Conservation (phyloP, 2,329 filamentous ascomycete genomes). For the Claviceps sp. region DNA sequence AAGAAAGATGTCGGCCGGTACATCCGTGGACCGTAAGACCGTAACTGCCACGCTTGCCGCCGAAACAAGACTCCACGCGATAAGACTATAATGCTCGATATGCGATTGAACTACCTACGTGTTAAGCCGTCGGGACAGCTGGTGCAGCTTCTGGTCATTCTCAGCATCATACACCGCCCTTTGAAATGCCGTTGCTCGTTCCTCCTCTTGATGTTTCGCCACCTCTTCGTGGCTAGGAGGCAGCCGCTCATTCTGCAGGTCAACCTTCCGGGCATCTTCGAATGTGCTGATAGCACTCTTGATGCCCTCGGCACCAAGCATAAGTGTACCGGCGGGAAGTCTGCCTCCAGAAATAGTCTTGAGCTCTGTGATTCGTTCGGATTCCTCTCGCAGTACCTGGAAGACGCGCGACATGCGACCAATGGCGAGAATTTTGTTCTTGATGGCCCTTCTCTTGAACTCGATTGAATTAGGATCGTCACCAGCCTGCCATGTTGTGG, state of each 20-base stretch:
- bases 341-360: constrained; percentile 92
- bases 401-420: constrained; percentile 93
- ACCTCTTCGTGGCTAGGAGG: constrained; percentile 91
- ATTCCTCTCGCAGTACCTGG: constrained; percentile 95
- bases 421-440: constrained; percentile 99
- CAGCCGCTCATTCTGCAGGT: constrained; percentile 89
- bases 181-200: constrained; percentile 70
- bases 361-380: constrained; percentile 89
- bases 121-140: constrained; percentile 82
- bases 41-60: no score
- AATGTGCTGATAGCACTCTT: constrained; percentile 97
- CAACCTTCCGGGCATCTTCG: constrained; percentile 92
- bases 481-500: constrained; percentile 37
- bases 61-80: no score
- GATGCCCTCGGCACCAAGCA: constrained; percentile 96
- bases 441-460: constrained; percentile 91
- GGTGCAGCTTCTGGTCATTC: constrained; percentile 77
- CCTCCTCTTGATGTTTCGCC: constrained; percentile 65
- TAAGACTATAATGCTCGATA: no score
- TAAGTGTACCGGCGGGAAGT: constrained; percentile 86
- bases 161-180: constrained; percentile 80
- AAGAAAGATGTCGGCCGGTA: no score
- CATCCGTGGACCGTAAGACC: no score
- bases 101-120: constrained; percentile 51
- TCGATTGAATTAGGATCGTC: constrained; percentile 77